Evolutionary conservation across 2,329 filamentous ascomycete species (phyloP), one percentile per base, ranked within the genome.

Genomic region (Trichoderma sp.): DNA sequence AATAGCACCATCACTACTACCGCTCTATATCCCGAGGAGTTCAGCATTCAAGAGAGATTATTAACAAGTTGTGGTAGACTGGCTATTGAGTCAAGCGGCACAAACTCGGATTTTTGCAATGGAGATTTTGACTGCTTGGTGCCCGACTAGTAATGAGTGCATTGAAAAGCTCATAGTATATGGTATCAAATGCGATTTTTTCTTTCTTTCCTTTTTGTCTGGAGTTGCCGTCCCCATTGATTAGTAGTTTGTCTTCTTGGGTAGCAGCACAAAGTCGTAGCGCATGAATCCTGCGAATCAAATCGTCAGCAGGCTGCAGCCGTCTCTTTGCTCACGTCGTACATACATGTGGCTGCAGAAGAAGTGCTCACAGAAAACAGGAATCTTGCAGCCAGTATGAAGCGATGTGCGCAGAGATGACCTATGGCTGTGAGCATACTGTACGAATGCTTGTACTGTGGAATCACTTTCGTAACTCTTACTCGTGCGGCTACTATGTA

Each of bases 241-340:
- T 21, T 11, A 47, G 43, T 11, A 40, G 61, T 49, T 49, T 49
- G 59, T 31, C 59, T 35, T 62, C 21, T 35, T 52, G 63, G 63
- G 63, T 66, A 49, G 63, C 53, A 66, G 52, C 61, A 49, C 61
- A 35, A 16, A 56, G 61, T 66, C 16, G 63, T 40, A 66, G 63
- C 53, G 63, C 63, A 66, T 64, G n/a, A 43, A 60, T 24, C 21
- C 57, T 27, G 61, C 19, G 49, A 64, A 21, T 31, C 49, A 29
- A 10, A 21, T 49, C 47, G 47, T 49, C 47, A 49, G 47, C 47
- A 49, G 47, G 47, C n/a, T 21, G 47, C 47, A 16, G 47, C 19
- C 47, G 47, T 24, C 10, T 11, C n/a, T 49, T 0, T 49, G n/a
- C 47, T 49, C 47, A 24, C 21, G 47, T 49, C 10, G 47, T 8